phyloP scores from a whole-genome alignment of 1,284 basidiomycete species.

The Ustilago tritici region DNA sequence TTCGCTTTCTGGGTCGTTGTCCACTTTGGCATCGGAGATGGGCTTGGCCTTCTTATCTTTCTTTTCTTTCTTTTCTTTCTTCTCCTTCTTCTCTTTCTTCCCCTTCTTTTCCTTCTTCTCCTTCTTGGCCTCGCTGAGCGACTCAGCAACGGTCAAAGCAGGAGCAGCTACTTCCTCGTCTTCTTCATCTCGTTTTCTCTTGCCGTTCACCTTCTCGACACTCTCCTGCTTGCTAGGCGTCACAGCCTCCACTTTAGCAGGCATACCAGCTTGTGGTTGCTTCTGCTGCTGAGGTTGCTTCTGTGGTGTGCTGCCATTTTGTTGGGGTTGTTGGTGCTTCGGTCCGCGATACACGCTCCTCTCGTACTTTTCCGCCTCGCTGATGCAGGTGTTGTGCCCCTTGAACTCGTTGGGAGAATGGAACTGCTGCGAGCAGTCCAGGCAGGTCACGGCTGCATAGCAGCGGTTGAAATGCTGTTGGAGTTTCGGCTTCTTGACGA shows the following conservation, averaged over 20 bases:
- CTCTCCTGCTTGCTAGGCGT: constrained; percentile 21
- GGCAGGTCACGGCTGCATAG: constrained; percentile 64
- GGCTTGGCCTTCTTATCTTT: constrained; percentile 1
- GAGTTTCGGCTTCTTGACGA: constrained; percentile 69
- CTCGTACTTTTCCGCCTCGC: constrained; percentile 69
- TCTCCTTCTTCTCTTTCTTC: constrained; percentile 25
- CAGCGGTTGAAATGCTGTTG: constrained; percentile 66
- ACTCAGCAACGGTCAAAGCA: background rate
- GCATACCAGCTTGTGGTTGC: background rate
- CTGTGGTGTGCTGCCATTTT: constrained; percentile 20
- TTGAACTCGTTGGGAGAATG: constrained; percentile 64
- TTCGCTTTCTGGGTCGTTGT: constrained; percentile 8
- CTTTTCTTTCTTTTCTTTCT: constrained; percentile 68
- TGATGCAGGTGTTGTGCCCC: constrained; percentile 67
- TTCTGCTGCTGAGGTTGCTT: constrained; percentile 22
- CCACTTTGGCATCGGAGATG: constrained; percentile 3
- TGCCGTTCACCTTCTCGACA: constrained; percentile 20
- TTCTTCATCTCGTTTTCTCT: constrained; percentile 35
- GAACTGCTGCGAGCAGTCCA: constrained; percentile 68
- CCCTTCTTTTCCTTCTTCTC: constrained; percentile 35
- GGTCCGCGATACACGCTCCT: constrained; percentile 53
- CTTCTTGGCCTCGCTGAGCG: constrained; percentile 21
- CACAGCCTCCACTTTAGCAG: constrained; percentile 2
- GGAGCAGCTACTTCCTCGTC: constrained; percentile 2
- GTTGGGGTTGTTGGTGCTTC: constrained; percentile 27